A percentile compares a stretch with the other conserved stretches of the same genome.
Evolutionary conservation across 1,284 basidiomycete genomes (phyloP).

Genomic region (Ustilago shanxiensis): DNA sequence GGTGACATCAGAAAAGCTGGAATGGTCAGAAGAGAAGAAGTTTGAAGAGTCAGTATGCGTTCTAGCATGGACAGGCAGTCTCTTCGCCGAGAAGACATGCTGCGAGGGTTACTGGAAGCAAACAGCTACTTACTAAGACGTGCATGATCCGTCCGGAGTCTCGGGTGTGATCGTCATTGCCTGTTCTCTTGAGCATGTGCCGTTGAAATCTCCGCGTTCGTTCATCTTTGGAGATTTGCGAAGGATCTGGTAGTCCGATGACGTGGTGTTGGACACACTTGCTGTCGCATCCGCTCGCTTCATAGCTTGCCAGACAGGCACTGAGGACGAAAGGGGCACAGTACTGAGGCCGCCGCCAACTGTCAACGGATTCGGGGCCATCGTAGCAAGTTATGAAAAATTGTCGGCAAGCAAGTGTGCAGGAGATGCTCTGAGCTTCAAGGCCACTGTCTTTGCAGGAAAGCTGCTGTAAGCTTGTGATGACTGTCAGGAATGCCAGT

Average conservation of each 20-base stretch:
- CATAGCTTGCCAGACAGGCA: conserved; percentile 17
- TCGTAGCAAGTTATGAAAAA: neutral
- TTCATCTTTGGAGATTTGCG: conserved; percentile 48
- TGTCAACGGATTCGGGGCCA: conserved; percentile 23
- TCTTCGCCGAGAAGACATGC: neutral
- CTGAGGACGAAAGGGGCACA: conserved; percentile 13
- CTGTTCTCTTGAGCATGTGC: conserved; percentile 39
- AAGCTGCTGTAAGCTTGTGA: neutral
- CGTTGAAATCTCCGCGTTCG: conserved; percentile 51
- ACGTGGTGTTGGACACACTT: conserved; percentile 13
- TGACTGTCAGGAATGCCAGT: neutral
- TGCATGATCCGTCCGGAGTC: conserved; percentile 46
- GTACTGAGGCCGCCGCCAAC: conserved; percentile 14
- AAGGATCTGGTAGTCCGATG: conserved; percentile 22
- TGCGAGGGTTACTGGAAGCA: neutral
- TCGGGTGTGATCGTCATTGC: conserved; percentile 51
- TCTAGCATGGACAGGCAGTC: neutral
- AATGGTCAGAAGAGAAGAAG: neutral
- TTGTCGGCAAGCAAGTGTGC: neutral
- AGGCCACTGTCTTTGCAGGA: neutral
- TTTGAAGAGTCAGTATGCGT: neutral
- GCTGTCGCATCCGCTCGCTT: conserved; percentile 8
- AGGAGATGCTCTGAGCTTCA: neutral
- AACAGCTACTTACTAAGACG: conserved; percentile 34
- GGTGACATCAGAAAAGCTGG: conserved; percentile 56